These are phyloP conservation scores for Adansonia gregorii DNA, from an alignment of 441 rosid genomes.

Conservation along the genomic window DNA sequence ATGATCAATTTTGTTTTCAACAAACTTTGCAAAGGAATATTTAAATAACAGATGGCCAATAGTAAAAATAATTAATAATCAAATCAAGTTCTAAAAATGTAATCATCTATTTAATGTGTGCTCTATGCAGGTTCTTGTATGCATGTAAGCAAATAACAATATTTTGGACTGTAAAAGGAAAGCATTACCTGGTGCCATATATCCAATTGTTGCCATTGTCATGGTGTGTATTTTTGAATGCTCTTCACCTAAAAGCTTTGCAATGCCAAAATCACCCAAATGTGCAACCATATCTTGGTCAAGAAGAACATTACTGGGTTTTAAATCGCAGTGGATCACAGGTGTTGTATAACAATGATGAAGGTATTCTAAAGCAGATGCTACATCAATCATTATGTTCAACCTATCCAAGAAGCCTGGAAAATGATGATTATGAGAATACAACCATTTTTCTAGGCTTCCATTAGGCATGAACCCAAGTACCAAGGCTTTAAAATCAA, in stretches of 20 bases:
- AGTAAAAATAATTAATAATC: no score
- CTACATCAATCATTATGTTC: slow-evolving; percentile 20
- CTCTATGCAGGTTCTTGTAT: no score
- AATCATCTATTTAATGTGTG: no score
- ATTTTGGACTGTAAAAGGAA: no score
- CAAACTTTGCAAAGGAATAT: no score
- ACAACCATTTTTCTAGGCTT: slow-evolving; percentile 28
- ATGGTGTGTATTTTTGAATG: slow-evolving; percentile 15
- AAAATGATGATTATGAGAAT: neutral
- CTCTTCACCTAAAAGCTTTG: slow-evolving; percentile 23
- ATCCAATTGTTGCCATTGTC: slow-evolving; percentile 31
- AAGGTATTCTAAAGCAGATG: slow-evolving; percentile 31
- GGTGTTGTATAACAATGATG: slow-evolving; percentile 20
- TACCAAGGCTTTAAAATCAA: slow-evolving; percentile 29
- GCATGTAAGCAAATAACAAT: no score
- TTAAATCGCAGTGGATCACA: slow-evolving; percentile 29
- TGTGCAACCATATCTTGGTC: slow-evolving; percentile 25
- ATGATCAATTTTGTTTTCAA: no score
- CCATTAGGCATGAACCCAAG: slow-evolving; percentile 31
- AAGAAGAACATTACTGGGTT: slow-evolving; percentile 26
- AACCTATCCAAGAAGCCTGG: slow-evolving; percentile 6
- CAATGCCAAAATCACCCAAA: slow-evolving; percentile 32
- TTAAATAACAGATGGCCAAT: no score
- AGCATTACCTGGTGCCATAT: slow-evolving; percentile 36
- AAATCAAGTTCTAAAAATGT: no score